phyloP scores from a whole-genome alignment of 352 stramenopile genomes.

The Globisporangium heterothallicum region DNA sequence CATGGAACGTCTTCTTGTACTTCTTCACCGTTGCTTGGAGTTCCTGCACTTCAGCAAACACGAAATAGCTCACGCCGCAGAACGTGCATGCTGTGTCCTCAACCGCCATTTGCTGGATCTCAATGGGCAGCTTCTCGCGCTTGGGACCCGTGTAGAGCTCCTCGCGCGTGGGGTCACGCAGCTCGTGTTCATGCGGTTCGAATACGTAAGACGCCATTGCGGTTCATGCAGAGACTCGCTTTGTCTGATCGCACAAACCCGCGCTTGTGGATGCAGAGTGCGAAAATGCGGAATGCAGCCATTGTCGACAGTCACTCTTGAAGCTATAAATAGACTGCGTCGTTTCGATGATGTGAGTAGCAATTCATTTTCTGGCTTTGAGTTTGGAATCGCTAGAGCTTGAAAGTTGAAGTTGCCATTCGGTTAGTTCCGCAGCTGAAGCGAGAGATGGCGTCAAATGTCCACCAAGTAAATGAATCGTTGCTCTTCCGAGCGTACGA shows the following conservation, averaged over 20 bases:
- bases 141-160: conserved; percentile 61
- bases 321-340: too few relatives aligned
- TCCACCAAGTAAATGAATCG: neutral
- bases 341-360: too few relatives aligned
- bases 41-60: conserved; percentile 78
- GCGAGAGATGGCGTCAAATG: neutral
- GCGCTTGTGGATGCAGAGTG: too few relatives aligned
- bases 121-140: conserved; percentile 47
- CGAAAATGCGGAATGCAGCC: too few relatives aligned
- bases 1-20: conserved; percentile 68
- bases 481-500: neutral
- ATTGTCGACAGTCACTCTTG: too few relatives aligned
- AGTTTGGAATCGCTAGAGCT: too few relatives aligned
- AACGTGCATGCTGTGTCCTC: conserved; percentile 83
- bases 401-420: neutral
- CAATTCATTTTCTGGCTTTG: too few relatives aligned
- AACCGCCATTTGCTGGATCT: conserved; percentile 57
- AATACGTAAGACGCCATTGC: conserved; percentile 10
- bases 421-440: neutral
- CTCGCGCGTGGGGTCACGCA: conserved; percentile 64
- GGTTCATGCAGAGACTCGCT: neutral
- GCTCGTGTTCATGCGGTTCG: conserved; percentile 16
- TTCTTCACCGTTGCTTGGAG: conserved; percentile 62
- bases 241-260: neutral
- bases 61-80: conserved; percentile 83